Conservation (phyloP, 305 asterid species). For the Caryopteris hybrid region DNA sequence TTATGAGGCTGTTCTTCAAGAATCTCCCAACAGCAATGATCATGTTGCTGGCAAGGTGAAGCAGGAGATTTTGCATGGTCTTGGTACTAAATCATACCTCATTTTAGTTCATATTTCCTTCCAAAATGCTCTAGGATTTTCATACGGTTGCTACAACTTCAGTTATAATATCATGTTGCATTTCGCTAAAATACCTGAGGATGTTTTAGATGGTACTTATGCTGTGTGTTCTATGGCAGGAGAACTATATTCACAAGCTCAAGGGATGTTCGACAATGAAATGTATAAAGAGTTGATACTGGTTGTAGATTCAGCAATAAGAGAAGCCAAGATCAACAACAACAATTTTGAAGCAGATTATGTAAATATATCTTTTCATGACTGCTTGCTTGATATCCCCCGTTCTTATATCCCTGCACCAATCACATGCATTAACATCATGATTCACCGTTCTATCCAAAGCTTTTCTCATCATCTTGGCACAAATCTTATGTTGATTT, state of each 20-base stretch:
- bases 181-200: not conserved
- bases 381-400: conserved; percentile 9
- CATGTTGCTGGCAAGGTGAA: conserved; percentile 73
- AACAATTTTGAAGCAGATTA: conserved; percentile 86
- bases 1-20: conserved; percentile 75
- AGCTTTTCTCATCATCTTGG: not conserved
- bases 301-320: conserved; percentile 67
- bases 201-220: conserved; percentile 10
- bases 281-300: conserved; percentile 69
- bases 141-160: conserved; percentile 6
- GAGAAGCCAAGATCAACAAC: conserved; percentile 53
- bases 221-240: conserved; percentile 49
- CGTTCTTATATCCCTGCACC: not conserved
- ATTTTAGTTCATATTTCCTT: conserved; percentile 10
- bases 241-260: conserved; percentile 83
- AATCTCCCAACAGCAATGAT: conserved; percentile 48
- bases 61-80: conserved; percentile 93
- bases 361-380: conserved; percentile 46
- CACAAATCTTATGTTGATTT: not conserved
- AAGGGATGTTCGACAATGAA: conserved; percentile 65
- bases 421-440: not conserved
- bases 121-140: not conserved
- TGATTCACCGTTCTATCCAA: conserved; percentile 1
- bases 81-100: conserved; percentile 54
- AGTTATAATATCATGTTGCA: conserved; percentile 1